These are phyloP conservation scores for Coemansia sp. DNA, from an alignment of 192 early-diverging fungal genomes.

Conservation along the genomic window DNA sequence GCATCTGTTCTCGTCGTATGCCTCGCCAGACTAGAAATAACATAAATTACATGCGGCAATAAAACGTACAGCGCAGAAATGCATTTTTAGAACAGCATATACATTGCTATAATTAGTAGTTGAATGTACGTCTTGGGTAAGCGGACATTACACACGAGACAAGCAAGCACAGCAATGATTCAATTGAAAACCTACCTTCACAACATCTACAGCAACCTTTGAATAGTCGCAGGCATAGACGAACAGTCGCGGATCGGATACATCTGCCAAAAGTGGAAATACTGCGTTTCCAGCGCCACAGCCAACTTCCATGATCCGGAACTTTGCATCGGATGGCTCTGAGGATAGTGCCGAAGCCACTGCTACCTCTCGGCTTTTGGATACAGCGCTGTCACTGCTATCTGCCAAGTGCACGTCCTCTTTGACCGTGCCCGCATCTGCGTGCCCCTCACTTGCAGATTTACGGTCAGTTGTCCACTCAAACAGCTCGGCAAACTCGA, in stretches of 20 bases:
- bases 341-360: neutral
- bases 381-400: neutral
- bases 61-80: neutral
- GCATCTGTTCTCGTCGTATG: constrained; percentile 61
- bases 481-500: constrained; percentile 92
- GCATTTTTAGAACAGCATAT: constrained; percentile 5
- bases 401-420: neutral
- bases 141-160: constrained; percentile 1
- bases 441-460: constrained; percentile 5
- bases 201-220: constrained; percentile 67
- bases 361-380: neutral
- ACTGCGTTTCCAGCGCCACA: constrained; percentile 81
- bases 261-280: constrained; percentile 70
- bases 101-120: constrained; percentile 5
- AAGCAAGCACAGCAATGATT: neutral
- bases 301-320: constrained; percentile 73
- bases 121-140: neutral
- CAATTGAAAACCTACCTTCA: constrained; percentile 56
- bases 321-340: constrained; percentile 15
- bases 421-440: neutral
- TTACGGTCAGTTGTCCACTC: constrained; percentile 40
- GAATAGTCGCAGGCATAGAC: constrained; percentile 80
- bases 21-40: constrained; percentile 48
- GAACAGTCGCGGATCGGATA: constrained; percentile 59
- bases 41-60: constrained; percentile 1